phyloP scores from a whole-genome alignment of 1,284 basidiomycete species.

The Blastosporella zonata region DNA sequence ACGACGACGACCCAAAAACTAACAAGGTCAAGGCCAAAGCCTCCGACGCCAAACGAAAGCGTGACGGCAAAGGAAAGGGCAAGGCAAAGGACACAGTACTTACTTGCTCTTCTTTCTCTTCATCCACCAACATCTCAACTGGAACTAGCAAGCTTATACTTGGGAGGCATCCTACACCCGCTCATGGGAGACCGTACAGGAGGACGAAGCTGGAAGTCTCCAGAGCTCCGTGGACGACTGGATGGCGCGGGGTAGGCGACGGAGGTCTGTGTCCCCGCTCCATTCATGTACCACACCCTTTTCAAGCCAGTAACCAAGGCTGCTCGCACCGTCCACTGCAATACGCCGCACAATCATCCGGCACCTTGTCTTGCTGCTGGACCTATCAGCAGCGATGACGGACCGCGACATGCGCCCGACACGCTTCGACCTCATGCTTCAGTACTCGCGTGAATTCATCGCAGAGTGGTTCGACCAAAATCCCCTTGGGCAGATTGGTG shows the following conservation, averaged over 20 bases:
- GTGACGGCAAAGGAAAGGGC: constrained; percentile 44
- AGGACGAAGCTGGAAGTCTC: constrained; percentile 91
- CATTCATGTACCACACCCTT: not conserved
- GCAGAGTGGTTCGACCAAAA: constrained; percentile 99
- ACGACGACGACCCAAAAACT: constrained; percentile 34
- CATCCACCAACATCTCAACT: constrained; percentile 7
- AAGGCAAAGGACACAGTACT: constrained; percentile 44
- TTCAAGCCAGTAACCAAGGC: constrained; percentile 35
- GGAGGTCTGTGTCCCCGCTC: constrained; percentile 53
- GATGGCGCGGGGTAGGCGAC: constrained; percentile 81
- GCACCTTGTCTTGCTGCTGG: constrained; percentile 88
- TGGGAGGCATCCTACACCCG: constrained; percentile 96
- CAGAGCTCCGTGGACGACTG: constrained; percentile 88
- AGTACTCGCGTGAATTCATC: constrained; percentile 89
- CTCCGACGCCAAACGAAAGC: constrained; percentile 34
- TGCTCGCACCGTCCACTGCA: constrained; percentile 79
- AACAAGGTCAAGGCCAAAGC: constrained; percentile 41
- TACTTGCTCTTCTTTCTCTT: not conserved
- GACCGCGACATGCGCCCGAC: constrained; percentile 96
- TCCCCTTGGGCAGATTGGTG: constrained; percentile 93
- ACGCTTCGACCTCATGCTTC: constrained; percentile 84
- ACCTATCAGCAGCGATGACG: constrained; percentile 89
- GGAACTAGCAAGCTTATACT: constrained; percentile 71
- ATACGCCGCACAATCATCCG: constrained; percentile 95
- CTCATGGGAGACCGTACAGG: constrained; percentile 95